A percentile compares a stretch with the other conserved stretches of the same genome.
These are phyloP conservation scores for Chimonanthus salicifolius DNA, from an alignment of 164 flowering plant genomes.

Conservation along the genomic window DNA sequence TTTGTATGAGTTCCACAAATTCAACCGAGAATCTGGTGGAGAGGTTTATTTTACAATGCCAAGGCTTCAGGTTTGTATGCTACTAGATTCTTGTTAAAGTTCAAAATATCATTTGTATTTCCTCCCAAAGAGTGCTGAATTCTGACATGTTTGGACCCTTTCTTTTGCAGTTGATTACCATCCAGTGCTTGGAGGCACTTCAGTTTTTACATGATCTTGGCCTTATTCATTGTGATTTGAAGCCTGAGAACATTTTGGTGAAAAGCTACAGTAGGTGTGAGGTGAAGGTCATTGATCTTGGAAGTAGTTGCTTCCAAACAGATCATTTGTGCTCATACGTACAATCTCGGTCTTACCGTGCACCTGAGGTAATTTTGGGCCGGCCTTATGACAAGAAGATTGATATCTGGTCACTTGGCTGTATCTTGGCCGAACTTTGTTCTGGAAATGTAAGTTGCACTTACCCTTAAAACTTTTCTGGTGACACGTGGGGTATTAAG, in stretches of 20 bases:
- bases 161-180: constrained; percentile 82
- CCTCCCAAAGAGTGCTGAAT: constrained; percentile 4
- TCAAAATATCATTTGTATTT: not conserved
- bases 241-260: constrained; percentile 97
- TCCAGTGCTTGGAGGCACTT: constrained; percentile 96
- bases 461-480: not conserved
- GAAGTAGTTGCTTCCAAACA: constrained; percentile 98
- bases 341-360: constrained; percentile 97
- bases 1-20: constrained; percentile 93
- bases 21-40: constrained; percentile 98
- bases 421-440: constrained; percentile 98
- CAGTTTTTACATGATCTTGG: constrained; percentile 94
- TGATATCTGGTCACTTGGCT: constrained; percentile 98
- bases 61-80: constrained; percentile 74
- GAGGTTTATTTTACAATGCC: constrained; percentile 99
- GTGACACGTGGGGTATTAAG: not conserved
- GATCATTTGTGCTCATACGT: constrained; percentile 99
- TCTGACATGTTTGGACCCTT: constrained; percentile 8
- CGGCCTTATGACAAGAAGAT: constrained; percentile 95
- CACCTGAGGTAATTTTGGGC: constrained; percentile 96
- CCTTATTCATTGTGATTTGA: constrained; percentile 96
- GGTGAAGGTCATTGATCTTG: constrained; percentile 97
- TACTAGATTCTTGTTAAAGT: constrained; percentile 6
- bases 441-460: constrained; percentile 86
- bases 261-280: constrained; percentile 99